Conservation (phyloP, 2,329 filamentous ascomycete genomes). For the Pseudogymnoascus sp. region DNA sequence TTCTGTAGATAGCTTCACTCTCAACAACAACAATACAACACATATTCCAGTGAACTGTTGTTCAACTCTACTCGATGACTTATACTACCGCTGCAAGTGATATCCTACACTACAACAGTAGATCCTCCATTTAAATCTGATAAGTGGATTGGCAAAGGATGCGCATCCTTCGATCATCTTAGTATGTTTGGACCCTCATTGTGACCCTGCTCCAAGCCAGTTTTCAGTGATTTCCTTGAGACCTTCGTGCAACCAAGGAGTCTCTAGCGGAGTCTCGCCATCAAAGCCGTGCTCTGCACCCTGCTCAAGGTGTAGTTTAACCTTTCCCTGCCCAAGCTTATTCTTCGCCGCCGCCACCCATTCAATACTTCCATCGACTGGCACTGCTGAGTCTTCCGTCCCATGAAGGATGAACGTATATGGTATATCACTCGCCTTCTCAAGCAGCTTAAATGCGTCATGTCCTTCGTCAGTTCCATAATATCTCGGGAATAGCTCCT, state of each 20-base stretch:
- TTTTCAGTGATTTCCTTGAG: conserved; percentile 13
- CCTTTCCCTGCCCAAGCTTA: conserved; percentile 16
- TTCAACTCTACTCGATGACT: no score
- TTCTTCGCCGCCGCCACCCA: conserved; percentile 15
- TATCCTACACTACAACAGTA: no score
- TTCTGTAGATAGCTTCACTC: no score
- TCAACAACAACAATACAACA: no score
- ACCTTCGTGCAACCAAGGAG: conserved; percentile 17
- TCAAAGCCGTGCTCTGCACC: conserved; percentile 15
- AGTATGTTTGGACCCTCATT: not conserved
- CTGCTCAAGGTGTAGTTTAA: conserved; percentile 9
- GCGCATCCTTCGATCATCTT: not conserved
- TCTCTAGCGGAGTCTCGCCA: conserved; percentile 13
- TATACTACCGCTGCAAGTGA: no score
- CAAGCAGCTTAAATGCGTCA: conserved; percentile 12
- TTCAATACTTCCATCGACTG: conserved; percentile 10
- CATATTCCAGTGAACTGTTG: no score
- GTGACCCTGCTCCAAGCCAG: conserved; percentile 13
- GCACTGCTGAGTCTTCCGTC: conserved; percentile 18
- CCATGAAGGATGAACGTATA: conserved; percentile 18
- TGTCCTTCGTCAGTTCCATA: conserved; percentile 16
- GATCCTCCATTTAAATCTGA: not conserved
- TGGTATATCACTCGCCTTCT: conserved; percentile 14
- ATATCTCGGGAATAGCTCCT: conserved; percentile 13
- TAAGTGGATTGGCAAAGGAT: not conserved